phyloP scores from a whole-genome alignment of 805 yeast genomes.

The Cyberlindnera americana region DNA sequence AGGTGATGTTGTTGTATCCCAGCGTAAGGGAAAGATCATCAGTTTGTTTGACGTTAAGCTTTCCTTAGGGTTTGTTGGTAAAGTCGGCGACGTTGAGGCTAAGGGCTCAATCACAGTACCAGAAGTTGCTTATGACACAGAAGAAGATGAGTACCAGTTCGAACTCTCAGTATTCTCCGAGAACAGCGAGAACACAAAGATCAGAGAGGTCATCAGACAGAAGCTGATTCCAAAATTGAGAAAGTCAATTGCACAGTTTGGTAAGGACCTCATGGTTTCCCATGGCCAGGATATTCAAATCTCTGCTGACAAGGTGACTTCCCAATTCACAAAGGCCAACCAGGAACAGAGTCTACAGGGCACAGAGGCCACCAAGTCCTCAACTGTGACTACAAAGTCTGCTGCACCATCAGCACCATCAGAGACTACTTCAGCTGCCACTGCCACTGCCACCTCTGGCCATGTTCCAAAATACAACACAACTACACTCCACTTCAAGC shows the following conservation, averaged over 20 bases:
- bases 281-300: conserved; percentile 90
- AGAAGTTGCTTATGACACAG: conserved; percentile 91
- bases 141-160: conserved; percentile 80
- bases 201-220: conserved; percentile 46
- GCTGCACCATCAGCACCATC: conserved; percentile 8
- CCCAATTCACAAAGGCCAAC: conserved; percentile 50
- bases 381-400: conserved; percentile 12
- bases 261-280: conserved; percentile 65
- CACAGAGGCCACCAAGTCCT: conserved; percentile 5
- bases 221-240: conserved; percentile 70
- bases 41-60: conserved; percentile 81
- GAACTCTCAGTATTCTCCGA: conserved; percentile 61
- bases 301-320: conserved; percentile 59
- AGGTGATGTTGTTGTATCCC: conserved; percentile 97
- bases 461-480: conserved; percentile 70
- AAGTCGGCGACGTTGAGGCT: conserved; percentile 38
- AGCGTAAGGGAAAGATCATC: conserved; percentile 94
- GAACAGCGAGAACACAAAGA: conserved; percentile 48
- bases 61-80: conserved; percentile 55
- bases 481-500: conserved; percentile 69
- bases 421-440: conserved; percentile 7
- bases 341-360: conserved; percentile 29
- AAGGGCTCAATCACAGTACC: conserved; percentile 81
- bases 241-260: conserved; percentile 57
- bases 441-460: conserved; percentile 15